Evolutionary conservation across 768 basidiomycete species (phyloP).

Genomic region (Clavaria fumosa): DNA sequence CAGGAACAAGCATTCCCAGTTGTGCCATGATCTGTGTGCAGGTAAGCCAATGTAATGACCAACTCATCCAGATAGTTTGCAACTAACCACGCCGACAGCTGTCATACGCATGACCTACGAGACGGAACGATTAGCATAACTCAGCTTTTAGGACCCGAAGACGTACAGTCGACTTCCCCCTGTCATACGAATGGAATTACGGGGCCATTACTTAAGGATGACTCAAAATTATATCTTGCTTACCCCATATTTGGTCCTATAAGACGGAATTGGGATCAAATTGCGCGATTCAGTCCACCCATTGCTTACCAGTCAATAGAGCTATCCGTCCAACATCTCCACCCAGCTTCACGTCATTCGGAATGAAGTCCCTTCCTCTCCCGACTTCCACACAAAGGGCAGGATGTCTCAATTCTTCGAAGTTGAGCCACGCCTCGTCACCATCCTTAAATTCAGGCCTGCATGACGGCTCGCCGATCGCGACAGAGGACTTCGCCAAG

Average conservation of each 20-base stretch:
- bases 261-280: conserved; percentile 1
- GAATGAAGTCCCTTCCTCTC: conserved; percentile 66
- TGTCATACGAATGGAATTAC: conserved; percentile 15
- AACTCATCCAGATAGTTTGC: neutral
- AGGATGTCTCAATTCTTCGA: conserved; percentile 82
- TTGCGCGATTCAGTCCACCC: conserved; percentile 2
- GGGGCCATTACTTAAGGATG: conserved; percentile 1
- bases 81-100: conserved; percentile 69
- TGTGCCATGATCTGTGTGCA: conserved; percentile 69
- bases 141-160: neutral
- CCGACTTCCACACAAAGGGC: conserved; percentile 49
- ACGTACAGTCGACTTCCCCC: conserved; percentile 63
- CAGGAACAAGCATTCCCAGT: conserved; percentile 91
- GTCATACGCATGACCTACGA: conserved; percentile 84
- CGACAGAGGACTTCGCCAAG: conserved; percentile 75
- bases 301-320: conserved; percentile 61
- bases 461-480: conserved; percentile 88
- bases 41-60: neutral
- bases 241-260: conserved; percentile 82
- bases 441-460: conserved; percentile 77
- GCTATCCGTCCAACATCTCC: conserved; percentile 60
- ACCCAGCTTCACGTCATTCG: conserved; percentile 84
- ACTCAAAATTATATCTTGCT: conserved; percentile 14
- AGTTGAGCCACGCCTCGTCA: conserved; percentile 70
- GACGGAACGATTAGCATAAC: conserved; percentile 3